phyloP scores from a whole-genome alignment of 805 yeast genomes.

The Wickerhamomyces queroliae region DNA sequence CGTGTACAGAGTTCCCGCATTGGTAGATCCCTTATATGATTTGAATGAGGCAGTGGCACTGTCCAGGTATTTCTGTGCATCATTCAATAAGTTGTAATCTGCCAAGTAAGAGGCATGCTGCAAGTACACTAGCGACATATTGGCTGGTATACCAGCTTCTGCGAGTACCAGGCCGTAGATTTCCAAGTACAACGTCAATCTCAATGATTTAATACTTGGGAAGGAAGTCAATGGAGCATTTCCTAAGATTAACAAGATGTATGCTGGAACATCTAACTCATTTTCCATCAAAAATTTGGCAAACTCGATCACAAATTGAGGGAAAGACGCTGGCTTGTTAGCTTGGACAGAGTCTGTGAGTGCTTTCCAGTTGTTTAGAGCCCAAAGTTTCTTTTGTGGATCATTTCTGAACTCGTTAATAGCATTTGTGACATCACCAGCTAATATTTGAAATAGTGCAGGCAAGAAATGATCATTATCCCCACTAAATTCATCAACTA shows the following conservation, averaged over 20 bases:
- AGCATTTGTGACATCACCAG: slow-evolving; percentile 53
- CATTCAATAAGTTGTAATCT: slow-evolving; percentile 54
- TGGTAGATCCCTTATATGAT: slow-evolving; percentile 30
- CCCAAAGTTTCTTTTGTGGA: slow-evolving; percentile 39
- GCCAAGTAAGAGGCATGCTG: slow-evolving; percentile 64
- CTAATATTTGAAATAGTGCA: slow-evolving; percentile 52
- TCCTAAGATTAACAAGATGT: slow-evolving; percentile 40
- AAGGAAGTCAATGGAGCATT: slow-evolving; percentile 36
- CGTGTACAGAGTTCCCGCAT: slow-evolving; percentile 26
- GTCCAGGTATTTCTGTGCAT: slow-evolving; percentile 63
- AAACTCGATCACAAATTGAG: slow-evolving; percentile 42
- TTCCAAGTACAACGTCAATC: slow-evolving; percentile 27
- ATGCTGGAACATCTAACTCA: slow-evolving; percentile 31
- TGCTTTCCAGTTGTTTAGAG: slow-evolving; percentile 45
- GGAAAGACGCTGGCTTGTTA: slow-evolving; percentile 26
- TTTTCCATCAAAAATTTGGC: slow-evolving; percentile 39
- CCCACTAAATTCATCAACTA: slow-evolving; percentile 38
- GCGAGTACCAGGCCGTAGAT: slow-evolving; percentile 15
- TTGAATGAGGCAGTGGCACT: slow-evolving; percentile 34
- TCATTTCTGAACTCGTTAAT: slow-evolving; percentile 42
- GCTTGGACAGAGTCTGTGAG: slow-evolving; percentile 35
- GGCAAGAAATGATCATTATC: slow-evolving; percentile 42
- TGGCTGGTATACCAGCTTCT: slow-evolving; percentile 26
- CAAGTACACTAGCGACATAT: slow-evolving; percentile 54
- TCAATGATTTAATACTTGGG: slow-evolving; percentile 8